Percentiles rank a stretch among this genome's conserved stretches.
These are phyloP conservation scores for Mortierella alpina DNA, from an alignment of 192 early-diverging fungal genomes.

Conservation along the genomic window DNA sequence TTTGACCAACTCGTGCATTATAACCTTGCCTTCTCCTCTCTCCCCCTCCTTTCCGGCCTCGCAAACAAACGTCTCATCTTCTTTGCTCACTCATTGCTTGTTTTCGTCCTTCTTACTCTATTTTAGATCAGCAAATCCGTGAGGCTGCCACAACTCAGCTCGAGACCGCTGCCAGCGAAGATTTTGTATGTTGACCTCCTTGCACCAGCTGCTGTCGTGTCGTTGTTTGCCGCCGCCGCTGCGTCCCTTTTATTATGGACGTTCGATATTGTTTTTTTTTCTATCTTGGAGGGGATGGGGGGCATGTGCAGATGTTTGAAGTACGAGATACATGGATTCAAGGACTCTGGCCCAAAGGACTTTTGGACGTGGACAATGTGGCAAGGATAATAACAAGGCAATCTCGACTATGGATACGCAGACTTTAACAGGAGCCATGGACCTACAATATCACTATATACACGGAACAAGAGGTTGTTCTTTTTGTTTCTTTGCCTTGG, in stretches of 20 bases:
- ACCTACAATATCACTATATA: too few relatives aligned
- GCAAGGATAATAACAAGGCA: too few relatives aligned
- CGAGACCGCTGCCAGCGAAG: constrained; percentile 77
- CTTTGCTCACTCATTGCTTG: not conserved
- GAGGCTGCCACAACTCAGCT: constrained; percentile 84
- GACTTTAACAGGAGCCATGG: too few relatives aligned
- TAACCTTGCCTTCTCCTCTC: not conserved
- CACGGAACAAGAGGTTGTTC: too few relatives aligned
- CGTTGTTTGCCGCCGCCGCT: not conserved
- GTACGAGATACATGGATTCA: too few relatives aligned
- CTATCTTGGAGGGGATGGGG: not conserved
- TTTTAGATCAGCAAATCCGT: constrained; percentile 77
- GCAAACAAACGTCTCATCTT: not conserved
- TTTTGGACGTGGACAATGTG: too few relatives aligned
- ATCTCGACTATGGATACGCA: too few relatives aligned
- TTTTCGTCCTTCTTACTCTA: not conserved
- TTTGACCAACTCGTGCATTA: not conserved
- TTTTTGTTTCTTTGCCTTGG: too few relatives aligned
- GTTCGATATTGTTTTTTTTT: not conserved
- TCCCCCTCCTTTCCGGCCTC: not conserved
- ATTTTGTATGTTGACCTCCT: constrained; percentile 78
- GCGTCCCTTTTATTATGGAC: constrained; percentile 7
- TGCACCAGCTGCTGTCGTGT: not conserved
- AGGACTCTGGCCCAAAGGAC: too few relatives aligned
- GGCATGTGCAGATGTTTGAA: too few relatives aligned